These are phyloP conservation scores for Neurospora terricola DNA, from an alignment of 495 filamentous ascomycete genomes.

Conservation along the genomic window DNA sequence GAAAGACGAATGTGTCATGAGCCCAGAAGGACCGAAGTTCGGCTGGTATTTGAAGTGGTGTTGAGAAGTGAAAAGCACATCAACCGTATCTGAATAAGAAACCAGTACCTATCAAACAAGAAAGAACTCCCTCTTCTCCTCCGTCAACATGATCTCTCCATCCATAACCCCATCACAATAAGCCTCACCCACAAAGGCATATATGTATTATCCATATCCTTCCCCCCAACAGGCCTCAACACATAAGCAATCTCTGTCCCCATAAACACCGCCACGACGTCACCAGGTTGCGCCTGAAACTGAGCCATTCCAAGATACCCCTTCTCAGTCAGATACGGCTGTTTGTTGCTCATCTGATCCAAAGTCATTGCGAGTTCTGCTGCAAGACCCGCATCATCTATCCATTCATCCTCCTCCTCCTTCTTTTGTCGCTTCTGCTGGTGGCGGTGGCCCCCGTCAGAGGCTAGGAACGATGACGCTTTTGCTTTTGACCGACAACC, in stretches of 20 bases:
- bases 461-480: background rate
- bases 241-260: background rate
- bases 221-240: background rate
- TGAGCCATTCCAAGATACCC: background rate
- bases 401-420: background rate
- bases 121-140: background rate
- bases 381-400: background rate
- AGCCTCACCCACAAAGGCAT: background rate
- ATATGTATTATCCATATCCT: background rate
- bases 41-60: background rate
- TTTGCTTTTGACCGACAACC: background rate
- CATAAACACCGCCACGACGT: background rate
- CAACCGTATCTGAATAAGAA: background rate
- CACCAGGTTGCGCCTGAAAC: background rate
- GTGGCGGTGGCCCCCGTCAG: background rate
- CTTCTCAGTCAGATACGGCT: background rate
- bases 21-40: background rate
- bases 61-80: background rate
- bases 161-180: background rate
- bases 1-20: background rate
- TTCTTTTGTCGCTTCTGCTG: background rate
- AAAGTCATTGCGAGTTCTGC: background rate
- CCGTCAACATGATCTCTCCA: background rate
- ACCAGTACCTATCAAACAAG: background rate
- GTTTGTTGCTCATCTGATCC: background rate